Evolutionary conservation across 257 asterid genomes (phyloP), one percentile per base, ranked within the genome.

Genomic region (Solanum chilense): DNA sequence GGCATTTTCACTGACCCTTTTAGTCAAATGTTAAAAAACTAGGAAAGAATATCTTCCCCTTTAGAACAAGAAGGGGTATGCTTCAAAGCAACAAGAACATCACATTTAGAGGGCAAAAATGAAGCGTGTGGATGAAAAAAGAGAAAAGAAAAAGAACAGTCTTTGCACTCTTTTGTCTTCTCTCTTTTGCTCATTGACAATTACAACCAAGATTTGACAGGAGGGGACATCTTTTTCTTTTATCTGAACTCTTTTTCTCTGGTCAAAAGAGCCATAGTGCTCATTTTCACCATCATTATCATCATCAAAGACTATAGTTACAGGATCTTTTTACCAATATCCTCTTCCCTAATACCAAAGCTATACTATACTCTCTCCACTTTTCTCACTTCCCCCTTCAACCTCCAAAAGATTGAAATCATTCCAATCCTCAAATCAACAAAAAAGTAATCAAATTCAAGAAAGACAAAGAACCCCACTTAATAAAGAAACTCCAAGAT

Each of bases 81-180:
- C 68, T 56, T 87, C 90, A 87, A 73, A 68, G 86, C 56, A 69
- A 7, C 70, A 62, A 89, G 74, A 86, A 18, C 83, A 77, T 73
- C 81, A 86, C 88, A 91, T 83, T 84, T 62, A 80, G 80, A 87
- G 91, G 66, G 88, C 86, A 49, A 87, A 86, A 33, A 87, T 82
- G 91, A 90, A 90, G 89, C 90, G 93, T 91, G 93, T 90, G 93
- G 92, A 88, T 88, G 90, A 88, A 90, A 91, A 91, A 90, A 87
- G 89, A 86, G 87, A 80, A 76, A 66, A 75, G 66, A 58, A 87
- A 86, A 88, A 9, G 27, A 85, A 69, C 78, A 69, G 88, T 86
- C 64, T 78, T 87, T 31, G 71, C 89, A 87, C 90, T 87, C 87
- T 87, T 87, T 86, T 87, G 87, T 80, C 60, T 83, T 85, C 86